Evolutionary conservation across 345 rosid genomes (phyloP).

Genomic region (Moringa oleifera): DNA sequence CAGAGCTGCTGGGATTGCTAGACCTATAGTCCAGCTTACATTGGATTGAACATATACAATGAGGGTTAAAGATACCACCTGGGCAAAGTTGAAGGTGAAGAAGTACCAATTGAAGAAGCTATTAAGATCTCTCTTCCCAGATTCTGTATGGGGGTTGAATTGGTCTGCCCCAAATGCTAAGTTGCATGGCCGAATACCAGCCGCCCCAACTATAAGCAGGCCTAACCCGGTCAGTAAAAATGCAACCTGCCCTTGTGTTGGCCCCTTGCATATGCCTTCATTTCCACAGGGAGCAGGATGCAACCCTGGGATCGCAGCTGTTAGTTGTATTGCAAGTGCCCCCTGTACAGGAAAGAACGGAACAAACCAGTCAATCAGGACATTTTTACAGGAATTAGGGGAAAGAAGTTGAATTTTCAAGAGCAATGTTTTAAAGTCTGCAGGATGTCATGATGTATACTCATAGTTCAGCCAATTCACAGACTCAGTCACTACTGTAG

Average conservation of each 20-base stretch:
- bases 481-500: too few relatives aligned
- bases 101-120: conserved; percentile 90
- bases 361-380: neutral
- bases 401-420: too few relatives aligned
- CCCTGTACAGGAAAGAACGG: conserved; percentile 33
- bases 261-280: conserved; percentile 34
- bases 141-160: conserved; percentile 61
- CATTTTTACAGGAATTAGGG: neutral
- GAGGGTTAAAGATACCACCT: conserved; percentile 57
- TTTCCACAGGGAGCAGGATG: conserved; percentile 47
- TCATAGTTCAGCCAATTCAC: too few relatives aligned
- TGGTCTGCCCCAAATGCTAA: conserved; percentile 81
- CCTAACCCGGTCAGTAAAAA: conserved; percentile 47
- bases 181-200: conserved; percentile 75
- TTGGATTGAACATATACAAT: conserved; percentile 72
- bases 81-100: conserved; percentile 76
- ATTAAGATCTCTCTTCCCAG: conserved; percentile 67
- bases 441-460: too few relatives aligned
- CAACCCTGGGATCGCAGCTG: conserved; percentile 50
- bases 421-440: too few relatives aligned
- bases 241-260: conserved; percentile 50
- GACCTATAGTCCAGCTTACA: conserved; percentile 72
- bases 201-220: conserved; percentile 58
- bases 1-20: conserved; percentile 58
- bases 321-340: conserved; percentile 46